These are phyloP conservation scores for Musa schizocarpa DNA, from an alignment of 176 grass and related monocot genomes.

Conservation along the genomic window DNA sequence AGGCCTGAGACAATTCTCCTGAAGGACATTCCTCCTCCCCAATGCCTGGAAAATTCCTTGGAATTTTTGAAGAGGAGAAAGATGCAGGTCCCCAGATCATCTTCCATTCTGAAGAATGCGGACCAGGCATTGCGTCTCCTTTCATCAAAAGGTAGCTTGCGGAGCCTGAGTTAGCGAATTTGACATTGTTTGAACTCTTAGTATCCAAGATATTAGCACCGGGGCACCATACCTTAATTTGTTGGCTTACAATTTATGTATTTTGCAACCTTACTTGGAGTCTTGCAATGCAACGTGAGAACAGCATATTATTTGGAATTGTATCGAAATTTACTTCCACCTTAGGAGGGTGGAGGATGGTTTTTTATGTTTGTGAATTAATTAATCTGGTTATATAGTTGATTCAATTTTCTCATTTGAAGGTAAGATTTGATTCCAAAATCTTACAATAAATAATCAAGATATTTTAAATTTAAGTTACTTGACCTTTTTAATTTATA, in stretches of 20 bases:
- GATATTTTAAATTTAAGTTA: too few relatives aligned
- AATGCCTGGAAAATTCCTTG: constrained; percentile 48
- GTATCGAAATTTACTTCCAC: too few relatives aligned
- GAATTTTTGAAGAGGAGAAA: constrained; percentile 69
- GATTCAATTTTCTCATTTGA: too few relatives aligned
- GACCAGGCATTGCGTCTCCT: constrained; percentile 25
- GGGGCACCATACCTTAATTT: neutral
- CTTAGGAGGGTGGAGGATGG: too few relatives aligned
- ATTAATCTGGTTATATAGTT: too few relatives aligned
- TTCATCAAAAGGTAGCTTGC: constrained; percentile 29
- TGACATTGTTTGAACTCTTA: neutral
- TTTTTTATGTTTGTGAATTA: too few relatives aligned
- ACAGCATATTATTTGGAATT: too few relatives aligned
- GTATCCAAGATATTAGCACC: neutral
- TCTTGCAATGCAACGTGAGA: too few relatives aligned
- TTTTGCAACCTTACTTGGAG: too few relatives aligned
- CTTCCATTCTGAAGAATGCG: constrained; percentile 28
- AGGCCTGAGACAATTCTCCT: constrained; percentile 73
- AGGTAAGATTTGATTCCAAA: too few relatives aligned
- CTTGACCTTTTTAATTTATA: too few relatives aligned
- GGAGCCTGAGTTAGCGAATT: constrained; percentile 14
- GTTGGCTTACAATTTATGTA: neutral
- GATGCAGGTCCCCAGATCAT: constrained; percentile 29
- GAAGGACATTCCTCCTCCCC: constrained; percentile 44
- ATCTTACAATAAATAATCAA: too few relatives aligned